Evolutionary conservation across 2,329 filamentous ascomycete genomes (phyloP), one percentile per base, ranked within the genome.

Genomic region (Phaeoacremonium minimum): DNA sequence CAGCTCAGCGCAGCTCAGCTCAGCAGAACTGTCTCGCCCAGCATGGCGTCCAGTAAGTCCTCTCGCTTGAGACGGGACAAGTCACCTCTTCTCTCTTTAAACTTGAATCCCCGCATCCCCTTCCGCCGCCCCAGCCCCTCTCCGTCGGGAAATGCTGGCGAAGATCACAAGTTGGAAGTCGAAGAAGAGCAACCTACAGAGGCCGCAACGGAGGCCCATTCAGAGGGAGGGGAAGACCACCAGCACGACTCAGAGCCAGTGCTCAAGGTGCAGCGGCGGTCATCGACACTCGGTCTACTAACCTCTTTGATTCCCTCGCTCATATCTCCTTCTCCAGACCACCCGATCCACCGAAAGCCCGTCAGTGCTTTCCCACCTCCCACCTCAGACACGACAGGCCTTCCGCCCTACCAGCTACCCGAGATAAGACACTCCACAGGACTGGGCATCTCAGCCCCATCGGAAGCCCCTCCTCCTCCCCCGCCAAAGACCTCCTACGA

Each of bases 281-380:
- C 57, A 46, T 54, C 62, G 40, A 41, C 62, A 30, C 62, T 60
- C 9, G 22, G n/a, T n/a, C 22, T 26, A 26, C 22, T 26, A 26
- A 9, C 22, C 29, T 53, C 56, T 15, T 48, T 63, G 29, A 47
- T 63, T 32, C 63, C 60, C 32, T 55, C 58, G 46, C 62, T 67
- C 53, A 64, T 58, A 32, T 36, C 55, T 38, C 51, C 54, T 29
- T 44, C 51, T 33, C 9, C 22, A 9, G 40, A 52, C 45, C 33
- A 40, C 45, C 28, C 42, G 37, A 47, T 41, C 47, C 50, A 38
- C 46, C 52, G 41, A 46, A 49, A 45, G 30, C 39, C 46, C 28
- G 36, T 42, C 16, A 35, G 41, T 17, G 32, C 42, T 38, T 16
- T 30, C 37, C 33, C 37, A 31, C 20, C 35, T 17, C 30, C 17